Percentiles rank a stretch among this genome's conserved stretches.
phyloP scores from a whole-genome alignment of 2,329 filamentous ascomycete genomes.

The Penicillium sumatraense region DNA sequence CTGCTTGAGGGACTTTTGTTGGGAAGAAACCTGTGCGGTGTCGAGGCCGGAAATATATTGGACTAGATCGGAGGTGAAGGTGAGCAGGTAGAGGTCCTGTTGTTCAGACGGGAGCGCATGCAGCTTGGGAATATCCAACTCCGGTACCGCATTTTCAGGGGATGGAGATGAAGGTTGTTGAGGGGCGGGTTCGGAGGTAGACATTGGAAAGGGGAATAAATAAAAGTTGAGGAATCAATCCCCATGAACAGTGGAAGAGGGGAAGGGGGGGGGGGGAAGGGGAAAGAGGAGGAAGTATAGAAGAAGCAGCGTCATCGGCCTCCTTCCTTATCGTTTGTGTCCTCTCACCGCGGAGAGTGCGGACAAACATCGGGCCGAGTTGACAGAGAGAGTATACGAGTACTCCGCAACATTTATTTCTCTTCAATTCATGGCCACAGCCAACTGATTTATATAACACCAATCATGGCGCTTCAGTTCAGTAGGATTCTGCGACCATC shows the following conservation, averaged over 20 bases:
- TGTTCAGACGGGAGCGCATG: conserved; percentile 89
- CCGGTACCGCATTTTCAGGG: conserved; percentile 47
- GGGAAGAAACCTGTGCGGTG: conserved; percentile 78
- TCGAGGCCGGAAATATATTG: conserved; percentile 75
- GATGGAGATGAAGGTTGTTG: conserved; percentile 41
- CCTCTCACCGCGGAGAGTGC: conserved; percentile 32
- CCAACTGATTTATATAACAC: not conserved
- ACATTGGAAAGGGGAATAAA: conserved; percentile 39
- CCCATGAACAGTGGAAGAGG: conserved; percentile 13
- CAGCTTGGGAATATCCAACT: conserved; percentile 89
- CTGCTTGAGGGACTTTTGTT: conserved; percentile 91
- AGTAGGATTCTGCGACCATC: conserved; percentile 24
- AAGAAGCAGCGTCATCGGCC: conserved; percentile 15
- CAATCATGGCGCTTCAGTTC: conserved; percentile 32
- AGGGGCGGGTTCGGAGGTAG: conserved; percentile 40
- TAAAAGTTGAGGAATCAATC: conserved; percentile 10
- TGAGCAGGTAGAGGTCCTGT: conserved; percentile 91
- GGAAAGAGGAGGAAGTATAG: not conserved
- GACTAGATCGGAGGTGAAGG: conserved; percentile 80
- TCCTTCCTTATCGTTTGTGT: conserved; percentile 29
- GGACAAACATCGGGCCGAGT: conserved; percentile 38
- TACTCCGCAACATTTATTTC: conserved; percentile 6
- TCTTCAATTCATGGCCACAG: too few species aligned
- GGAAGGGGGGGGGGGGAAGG: conserved; percentile 7
- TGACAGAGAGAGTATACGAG: too few species aligned